phyloP scores from a whole-genome alignment of 192 early-diverging fungal genomes.

The Entrophospora sp. region DNA sequence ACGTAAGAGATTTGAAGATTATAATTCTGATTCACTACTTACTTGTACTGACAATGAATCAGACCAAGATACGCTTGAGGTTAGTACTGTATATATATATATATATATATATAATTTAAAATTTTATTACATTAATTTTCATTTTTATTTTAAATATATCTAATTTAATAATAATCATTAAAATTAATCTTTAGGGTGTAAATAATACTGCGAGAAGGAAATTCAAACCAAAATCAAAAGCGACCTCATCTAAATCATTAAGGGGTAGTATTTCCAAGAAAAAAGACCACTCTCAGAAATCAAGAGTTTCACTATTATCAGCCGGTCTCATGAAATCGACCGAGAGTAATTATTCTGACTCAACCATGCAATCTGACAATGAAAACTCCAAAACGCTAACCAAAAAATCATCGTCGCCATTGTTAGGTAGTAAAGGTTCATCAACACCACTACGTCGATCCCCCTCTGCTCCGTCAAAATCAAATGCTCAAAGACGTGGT shows the following conservation, averaged over 20 bases:
- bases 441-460: neutral
- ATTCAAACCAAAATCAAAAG: too few species aligned
- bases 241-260: too few species aligned
- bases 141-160: too few species aligned
- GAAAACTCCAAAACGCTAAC: neutral
- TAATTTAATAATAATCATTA: too few species aligned
- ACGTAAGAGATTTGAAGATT: neutral
- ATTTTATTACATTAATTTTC: too few species aligned
- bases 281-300: neutral
- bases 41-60: too few species aligned
- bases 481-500: neutral
- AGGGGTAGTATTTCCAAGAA: neutral
- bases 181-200: too few species aligned
- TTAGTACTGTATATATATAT: too few species aligned
- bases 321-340: constrained; percentile 7
- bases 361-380: neutral
- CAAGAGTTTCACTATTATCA: constrained; percentile 9
- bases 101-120: too few species aligned
- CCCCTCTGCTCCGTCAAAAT: neutral
- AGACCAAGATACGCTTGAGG: too few species aligned
- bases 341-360: neutral
- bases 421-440: neutral
- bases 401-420: neutral
- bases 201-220: too few species aligned
- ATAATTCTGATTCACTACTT: neutral